These are phyloP conservation scores for Colletotrichum horii DNA, from an alignment of 2,329 filamentous ascomycete genomes.

Conservation along the genomic window DNA sequence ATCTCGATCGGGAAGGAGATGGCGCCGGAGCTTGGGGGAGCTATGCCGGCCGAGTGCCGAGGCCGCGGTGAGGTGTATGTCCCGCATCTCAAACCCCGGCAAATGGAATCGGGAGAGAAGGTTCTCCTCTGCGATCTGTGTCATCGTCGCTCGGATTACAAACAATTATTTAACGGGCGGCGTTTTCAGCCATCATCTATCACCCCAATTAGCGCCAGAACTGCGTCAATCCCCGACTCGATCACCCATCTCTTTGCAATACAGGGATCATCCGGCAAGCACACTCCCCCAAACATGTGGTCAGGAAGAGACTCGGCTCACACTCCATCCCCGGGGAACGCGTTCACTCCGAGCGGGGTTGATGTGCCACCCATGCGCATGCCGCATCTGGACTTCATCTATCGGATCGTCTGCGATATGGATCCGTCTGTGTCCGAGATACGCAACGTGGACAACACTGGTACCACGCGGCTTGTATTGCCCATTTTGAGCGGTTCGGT, in stretches of 20 bases:
- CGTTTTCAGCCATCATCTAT: background rate
- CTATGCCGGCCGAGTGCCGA: background rate
- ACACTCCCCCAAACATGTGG: background rate
- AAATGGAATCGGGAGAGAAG: background rate
- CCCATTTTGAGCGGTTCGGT: constrained; percentile 25
- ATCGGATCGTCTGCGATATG: constrained; percentile 27
- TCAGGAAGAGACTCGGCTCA: background rate
- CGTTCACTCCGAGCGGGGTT: constrained; percentile 19
- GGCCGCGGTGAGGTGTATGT: background rate
- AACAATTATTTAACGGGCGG: background rate
- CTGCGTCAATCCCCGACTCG: background rate
- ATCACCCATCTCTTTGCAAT: background rate
- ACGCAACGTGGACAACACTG: constrained; percentile 16
- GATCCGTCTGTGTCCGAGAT: constrained; percentile 18
- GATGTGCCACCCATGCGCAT: constrained; percentile 23
- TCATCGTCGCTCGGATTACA: background rate
- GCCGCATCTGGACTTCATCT: constrained; percentile 26
- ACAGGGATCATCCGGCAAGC: background rate
- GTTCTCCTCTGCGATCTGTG: background rate
- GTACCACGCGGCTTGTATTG: constrained; percentile 22
- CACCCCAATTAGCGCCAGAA: background rate
- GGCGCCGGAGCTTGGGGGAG: background rate
- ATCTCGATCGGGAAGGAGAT: background rate
- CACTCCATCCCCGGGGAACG: constrained; percentile 16
- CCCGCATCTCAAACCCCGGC: background rate